Evolutionary conservation across 257 asterid species (phyloP).

Genomic region (Mitragyna speciosa): DNA sequence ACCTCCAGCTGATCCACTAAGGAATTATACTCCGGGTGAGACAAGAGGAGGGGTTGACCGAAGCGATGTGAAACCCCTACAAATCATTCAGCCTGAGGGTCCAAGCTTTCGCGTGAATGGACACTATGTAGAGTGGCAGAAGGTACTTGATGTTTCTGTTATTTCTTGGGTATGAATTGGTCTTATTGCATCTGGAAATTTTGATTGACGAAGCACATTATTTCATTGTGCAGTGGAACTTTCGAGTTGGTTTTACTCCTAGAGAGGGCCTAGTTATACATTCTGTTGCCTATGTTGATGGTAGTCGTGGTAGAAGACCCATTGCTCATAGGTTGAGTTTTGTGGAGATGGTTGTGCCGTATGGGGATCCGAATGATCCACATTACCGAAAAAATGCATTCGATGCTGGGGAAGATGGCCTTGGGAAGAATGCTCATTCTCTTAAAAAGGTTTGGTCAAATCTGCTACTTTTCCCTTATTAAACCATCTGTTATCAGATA

Average conservation of each 20-base stretch:
- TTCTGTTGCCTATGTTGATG: conserved; percentile 97
- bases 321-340: conserved; percentile 96
- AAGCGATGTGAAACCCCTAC: conserved; percentile 90
- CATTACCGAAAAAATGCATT: conserved; percentile 96
- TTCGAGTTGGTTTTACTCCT: conserved; percentile 93
- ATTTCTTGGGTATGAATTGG: conserved; percentile 1
- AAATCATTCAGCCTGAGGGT: conserved; percentile 89
- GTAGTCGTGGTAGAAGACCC: conserved; percentile 93
- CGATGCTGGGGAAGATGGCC: conserved; percentile 99
- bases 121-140: conserved; percentile 92
- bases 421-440: conserved; percentile 95
- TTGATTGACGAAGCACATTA: conserved; percentile 6
- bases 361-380: conserved; percentile 98
- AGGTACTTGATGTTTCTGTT: conserved; percentile 44
- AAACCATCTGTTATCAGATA: not conserved
- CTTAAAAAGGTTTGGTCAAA: conserved; percentile 68
- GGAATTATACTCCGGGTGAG: conserved; percentile 91
- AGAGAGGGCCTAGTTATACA: conserved; percentile 96
- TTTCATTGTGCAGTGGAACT: conserved; percentile 74
- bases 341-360: conserved; percentile 99
- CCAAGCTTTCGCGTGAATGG: conserved; percentile 93
- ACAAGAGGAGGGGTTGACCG: conserved; percentile 95
- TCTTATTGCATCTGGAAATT: conserved; percentile 2
- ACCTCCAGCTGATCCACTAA: conserved; percentile 93
- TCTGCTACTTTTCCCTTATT: not conserved